These are phyloP conservation scores for Xylaria curta DNA, from an alignment of 495 filamentous ascomycete species.

Conservation along the genomic window DNA sequence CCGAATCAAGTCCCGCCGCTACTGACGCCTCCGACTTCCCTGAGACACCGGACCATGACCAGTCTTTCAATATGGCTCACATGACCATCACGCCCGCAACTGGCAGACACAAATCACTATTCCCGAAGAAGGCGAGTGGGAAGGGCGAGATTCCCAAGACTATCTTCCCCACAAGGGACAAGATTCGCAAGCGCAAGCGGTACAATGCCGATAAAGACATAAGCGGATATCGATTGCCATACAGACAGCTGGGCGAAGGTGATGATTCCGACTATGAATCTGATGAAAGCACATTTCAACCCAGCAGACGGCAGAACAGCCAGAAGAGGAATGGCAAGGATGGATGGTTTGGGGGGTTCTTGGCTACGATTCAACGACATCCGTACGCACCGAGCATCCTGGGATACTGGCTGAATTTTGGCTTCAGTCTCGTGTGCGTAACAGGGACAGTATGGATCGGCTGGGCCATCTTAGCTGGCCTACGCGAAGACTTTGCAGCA, in stretches of 20 bases:
- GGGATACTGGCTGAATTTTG: conserved; percentile 82
- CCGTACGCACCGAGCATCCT: conserved; percentile 86
- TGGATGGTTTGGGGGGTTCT: conserved; percentile 61
- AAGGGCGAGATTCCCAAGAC: conserved; percentile 49
- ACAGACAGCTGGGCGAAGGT: conserved; percentile 51
- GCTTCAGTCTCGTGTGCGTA: conserved; percentile 77
- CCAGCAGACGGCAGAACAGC: conserved; percentile 32
- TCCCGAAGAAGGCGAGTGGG: conserved; percentile 52
- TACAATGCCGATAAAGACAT: conserved; percentile 49
- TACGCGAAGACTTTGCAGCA: conserved; percentile 77
- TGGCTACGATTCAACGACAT: conserved; percentile 75
- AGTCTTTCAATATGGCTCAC: conserved; percentile 40
- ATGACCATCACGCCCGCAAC: conserved; percentile 50
- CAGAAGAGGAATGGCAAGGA: conserved; percentile 46
- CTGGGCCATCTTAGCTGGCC: conserved; percentile 70
- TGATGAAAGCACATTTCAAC: conserved; percentile 44
- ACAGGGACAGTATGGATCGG: conserved; percentile 71
- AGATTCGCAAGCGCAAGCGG: conserved; percentile 55
- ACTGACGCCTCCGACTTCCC: conserved; percentile 69
- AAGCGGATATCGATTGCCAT: conserved; percentile 48
- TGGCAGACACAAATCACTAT: conserved; percentile 45
- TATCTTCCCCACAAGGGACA: conserved; percentile 41
- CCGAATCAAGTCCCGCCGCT: conserved; percentile 79
- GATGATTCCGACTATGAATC: conserved; percentile 67
- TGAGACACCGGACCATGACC: conserved; percentile 52